These are phyloP conservation scores for Microsporum ferrugineum DNA, from an alignment of 2,329 filamentous ascomycete species.

Conservation along the genomic window DNA sequence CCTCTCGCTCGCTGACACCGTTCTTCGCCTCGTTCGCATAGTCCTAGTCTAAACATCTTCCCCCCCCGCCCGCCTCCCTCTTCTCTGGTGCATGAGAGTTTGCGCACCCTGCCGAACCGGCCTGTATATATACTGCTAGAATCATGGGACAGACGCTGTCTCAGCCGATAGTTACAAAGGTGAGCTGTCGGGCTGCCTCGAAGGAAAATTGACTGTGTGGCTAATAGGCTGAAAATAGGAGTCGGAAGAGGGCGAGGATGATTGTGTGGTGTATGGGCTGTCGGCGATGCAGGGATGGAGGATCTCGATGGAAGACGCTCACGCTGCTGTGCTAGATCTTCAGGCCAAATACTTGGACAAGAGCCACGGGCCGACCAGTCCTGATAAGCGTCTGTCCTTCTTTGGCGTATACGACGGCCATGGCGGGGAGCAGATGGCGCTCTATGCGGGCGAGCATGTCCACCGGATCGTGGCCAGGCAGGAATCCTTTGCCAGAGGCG, in stretches of 20 bases:
- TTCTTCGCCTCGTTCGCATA: conserved; percentile 13
- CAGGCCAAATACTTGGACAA: conserved; percentile 49
- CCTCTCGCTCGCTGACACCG: too few species aligned
- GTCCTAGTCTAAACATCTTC: conserved; percentile 15
- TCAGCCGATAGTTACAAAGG: conserved; percentile 98
- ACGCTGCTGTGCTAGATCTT: conserved; percentile 80
- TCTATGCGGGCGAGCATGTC: conserved; percentile 85
- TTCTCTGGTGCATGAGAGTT: conserved; percentile 9
- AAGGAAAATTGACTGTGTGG: neutral
- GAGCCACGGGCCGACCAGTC: conserved; percentile 42
- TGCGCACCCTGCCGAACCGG: conserved; percentile 6
- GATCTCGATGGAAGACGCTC: conserved; percentile 98
- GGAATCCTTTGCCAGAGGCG: conserved; percentile 78
- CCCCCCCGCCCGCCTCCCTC: conserved; percentile 15
- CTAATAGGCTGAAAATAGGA: conserved; percentile 2
- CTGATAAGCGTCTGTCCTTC: conserved; percentile 71
- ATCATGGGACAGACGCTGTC: conserved; percentile 98
- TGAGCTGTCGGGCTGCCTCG: conserved; percentile 38
- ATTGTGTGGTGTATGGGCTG: conserved; percentile 81
- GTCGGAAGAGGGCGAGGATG: conserved; percentile 83
- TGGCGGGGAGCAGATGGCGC: conserved; percentile 88
- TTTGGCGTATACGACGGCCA: conserved; percentile 98
- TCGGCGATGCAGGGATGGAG: conserved; percentile 99
- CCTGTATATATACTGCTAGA: conserved; percentile 15
- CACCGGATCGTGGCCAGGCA: conserved; percentile 92